These are phyloP conservation scores for Trifolium dubium DNA, from an alignment of 306 rosid species.

Conservation along the genomic window DNA sequence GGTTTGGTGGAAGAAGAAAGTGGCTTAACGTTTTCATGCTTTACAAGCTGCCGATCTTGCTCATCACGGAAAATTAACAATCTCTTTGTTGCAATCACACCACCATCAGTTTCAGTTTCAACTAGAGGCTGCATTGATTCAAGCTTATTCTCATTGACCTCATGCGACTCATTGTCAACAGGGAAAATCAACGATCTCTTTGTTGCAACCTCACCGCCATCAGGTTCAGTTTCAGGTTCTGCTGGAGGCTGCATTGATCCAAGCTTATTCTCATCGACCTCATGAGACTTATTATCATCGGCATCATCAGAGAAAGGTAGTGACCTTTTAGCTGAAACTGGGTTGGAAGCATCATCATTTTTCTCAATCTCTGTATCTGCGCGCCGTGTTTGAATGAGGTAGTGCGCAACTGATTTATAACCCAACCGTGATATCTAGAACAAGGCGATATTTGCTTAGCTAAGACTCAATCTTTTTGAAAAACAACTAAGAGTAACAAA, in stretches of 20 bases:
- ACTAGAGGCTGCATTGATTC: constrained; percentile 33
- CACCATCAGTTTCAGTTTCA: constrained; percentile 49
- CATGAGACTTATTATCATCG: constrained; percentile 40
- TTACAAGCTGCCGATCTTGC: neutral
- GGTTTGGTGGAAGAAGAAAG: constrained; percentile 42
- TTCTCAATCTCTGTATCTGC: constrained; percentile 47
- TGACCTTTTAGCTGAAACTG: constrained; percentile 68
- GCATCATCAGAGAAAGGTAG: constrained; percentile 55
- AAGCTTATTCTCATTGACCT: constrained; percentile 40
- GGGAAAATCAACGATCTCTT: constrained; percentile 59
- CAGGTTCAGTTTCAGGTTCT: constrained; percentile 52
- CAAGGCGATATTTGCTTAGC: constrained; percentile 38
- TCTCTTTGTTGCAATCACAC: constrained; percentile 56
- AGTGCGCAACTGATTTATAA: constrained; percentile 93
- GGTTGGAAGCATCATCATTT: constrained; percentile 45
- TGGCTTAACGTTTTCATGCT: constrained; percentile 31
- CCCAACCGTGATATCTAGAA: constrained; percentile 69
- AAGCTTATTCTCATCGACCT: constrained; percentile 40
- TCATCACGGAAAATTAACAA: constrained; percentile 51
- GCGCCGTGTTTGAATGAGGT: constrained; percentile 78
- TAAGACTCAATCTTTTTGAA: neutral
- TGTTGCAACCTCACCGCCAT: constrained; percentile 49
- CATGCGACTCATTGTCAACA: constrained; percentile 19
- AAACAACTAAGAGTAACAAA: constrained; percentile 25
- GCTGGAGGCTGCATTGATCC: constrained; percentile 34